Conservation (phyloP, 768 basidiomycete genomes). For the Plicaturopsis crispa region DNA sequence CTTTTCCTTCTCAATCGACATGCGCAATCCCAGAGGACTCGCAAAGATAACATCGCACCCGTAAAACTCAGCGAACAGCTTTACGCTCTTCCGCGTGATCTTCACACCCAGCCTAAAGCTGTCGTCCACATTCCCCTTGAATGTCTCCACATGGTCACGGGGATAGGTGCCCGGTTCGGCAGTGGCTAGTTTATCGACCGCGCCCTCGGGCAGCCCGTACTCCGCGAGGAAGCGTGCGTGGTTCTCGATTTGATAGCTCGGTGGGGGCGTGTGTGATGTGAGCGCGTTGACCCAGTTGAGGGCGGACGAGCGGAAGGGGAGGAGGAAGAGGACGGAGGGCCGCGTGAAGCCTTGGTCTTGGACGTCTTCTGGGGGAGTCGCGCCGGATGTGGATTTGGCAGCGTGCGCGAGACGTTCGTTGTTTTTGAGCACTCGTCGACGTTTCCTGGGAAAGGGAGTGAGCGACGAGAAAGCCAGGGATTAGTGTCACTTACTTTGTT, state of each 20-base stretch:
- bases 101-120: slow-evolving; percentile 91
- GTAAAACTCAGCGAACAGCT: slow-evolving; percentile 88
- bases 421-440: slow-evolving; percentile 84
- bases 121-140: slow-evolving; percentile 96
- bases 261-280: slow-evolving; percentile 64
- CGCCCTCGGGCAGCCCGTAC: slow-evolving; percentile 74
- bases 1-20: slow-evolving; percentile 94
- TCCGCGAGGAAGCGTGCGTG: slow-evolving; percentile 74
- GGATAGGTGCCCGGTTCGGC: slow-evolving; percentile 78
- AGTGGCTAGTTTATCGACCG: slow-evolving; percentile 70
- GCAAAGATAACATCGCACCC: slow-evolving; percentile 87
- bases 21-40: slow-evolving; percentile 85
- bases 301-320: slow-evolving; percentile 90
- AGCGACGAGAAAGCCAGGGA: not conserved
- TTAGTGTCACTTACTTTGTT: slow-evolving; percentile 71
- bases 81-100: slow-evolving; percentile 85
- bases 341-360: slow-evolving; percentile 98
- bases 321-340: slow-evolving; percentile 85
- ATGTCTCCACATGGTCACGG: slow-evolving; percentile 84
- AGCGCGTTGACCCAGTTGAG: slow-evolving; percentile 77
- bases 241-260: slow-evolving; percentile 82
- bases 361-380: slow-evolving; percentile 59
- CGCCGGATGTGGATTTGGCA: slow-evolving; percentile 43
- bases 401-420: slow-evolving; percentile 85
- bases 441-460: slow-evolving; percentile 54